Evolutionary conservation across 78 protist species (phyloP), one percentile per base, ranked within the genome.

Genomic region (Mastigamoeba balamuthi): DNA sequence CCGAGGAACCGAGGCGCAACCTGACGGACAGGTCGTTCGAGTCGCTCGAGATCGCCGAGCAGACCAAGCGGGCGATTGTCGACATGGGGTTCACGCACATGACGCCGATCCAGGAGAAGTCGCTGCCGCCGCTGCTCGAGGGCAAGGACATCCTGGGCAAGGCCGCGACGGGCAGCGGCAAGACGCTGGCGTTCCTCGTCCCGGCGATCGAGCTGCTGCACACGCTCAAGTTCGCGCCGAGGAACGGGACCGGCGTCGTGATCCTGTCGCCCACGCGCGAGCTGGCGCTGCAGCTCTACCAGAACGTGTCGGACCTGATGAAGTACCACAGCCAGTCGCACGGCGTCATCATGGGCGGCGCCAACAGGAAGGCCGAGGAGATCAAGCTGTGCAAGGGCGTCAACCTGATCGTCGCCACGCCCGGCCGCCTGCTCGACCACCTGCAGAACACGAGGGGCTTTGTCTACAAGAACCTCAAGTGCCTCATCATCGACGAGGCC

Each of bases 401-500:
- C 52, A 91, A 88, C 78, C 77, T 97, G 28, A 30, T 98, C 7
- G 86, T 98, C 0, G 90, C 97, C 23, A 97, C 99, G 5, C 99
- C 99, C 27, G 99, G 99, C 23, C 33, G 9, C 27, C 1, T 4
- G 33, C n/a, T 1, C 35, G 3, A 2, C n/a, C n/a, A 0, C 79
- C 28, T 2, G 40, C 40, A 89, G 84, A 90, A 80, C 84, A 96
- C 97, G 29, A 41, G 33, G 17, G 95, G 93, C 28, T 98, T 94
- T 75, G 30, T 78, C 33, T 76, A 64, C 69, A 75, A 76, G 76
- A 94, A 96, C 82, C 87, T 98, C 28, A 84, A 83, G 67, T 70
- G 69, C 40, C 87, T 98, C 27, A 74, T 94, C 69, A 84, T 97
- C 53, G 99, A 98, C 81, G 99, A 98, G 76, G 99, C 98, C 4